These are phyloP conservation scores for Imleria badia DNA, from an alignment of 768 basidiomycete genomes.

Conservation along the genomic window DNA sequence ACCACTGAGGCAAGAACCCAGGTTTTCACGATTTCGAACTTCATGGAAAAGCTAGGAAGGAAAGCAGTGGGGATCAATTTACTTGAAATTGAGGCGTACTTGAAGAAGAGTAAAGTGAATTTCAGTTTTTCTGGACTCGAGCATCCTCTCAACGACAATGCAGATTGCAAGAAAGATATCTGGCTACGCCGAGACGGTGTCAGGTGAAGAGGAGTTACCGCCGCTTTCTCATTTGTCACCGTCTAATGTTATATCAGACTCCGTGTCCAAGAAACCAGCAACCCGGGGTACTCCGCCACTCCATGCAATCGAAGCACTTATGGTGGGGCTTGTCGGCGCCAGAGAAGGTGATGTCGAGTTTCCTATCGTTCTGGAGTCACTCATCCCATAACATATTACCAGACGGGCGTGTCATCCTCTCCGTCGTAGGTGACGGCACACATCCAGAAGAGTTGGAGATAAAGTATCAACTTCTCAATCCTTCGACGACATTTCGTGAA, in stretches of 20 bases:
- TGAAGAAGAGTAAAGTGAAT: constrained; percentile 87
- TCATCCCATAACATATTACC: neutral
- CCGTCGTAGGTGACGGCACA: constrained; percentile 38
- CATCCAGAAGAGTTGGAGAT: constrained; percentile 54
- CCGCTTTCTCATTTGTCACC: neutral
- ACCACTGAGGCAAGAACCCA: constrained; percentile 38
- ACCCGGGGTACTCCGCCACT: constrained; percentile 66
- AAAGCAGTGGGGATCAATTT: constrained; percentile 77
- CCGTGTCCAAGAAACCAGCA: constrained; percentile 1
- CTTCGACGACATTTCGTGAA: constrained; percentile 82
- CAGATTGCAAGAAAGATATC: constrained; percentile 79
- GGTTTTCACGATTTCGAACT: constrained; percentile 65
- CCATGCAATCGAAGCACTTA: constrained; percentile 76
- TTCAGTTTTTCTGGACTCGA: neutral
- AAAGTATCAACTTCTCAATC: constrained; percentile 92
- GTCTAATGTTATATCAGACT: constrained; percentile 7
- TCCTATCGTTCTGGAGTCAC: neutral
- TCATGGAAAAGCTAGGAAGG: constrained; percentile 65
- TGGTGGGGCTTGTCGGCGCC: constrained; percentile 72
- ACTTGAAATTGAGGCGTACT: constrained; percentile 77
- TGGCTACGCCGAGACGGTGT: constrained; percentile 72
- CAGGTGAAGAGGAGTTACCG: constrained; percentile 38
- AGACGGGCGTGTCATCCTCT: constrained; percentile 80
- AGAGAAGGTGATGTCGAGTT: constrained; percentile 55
- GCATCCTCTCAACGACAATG: neutral